These are phyloP conservation scores for Suillus subluteus DNA, from an alignment of 768 basidiomycete genomes.

Conservation along the genomic window DNA sequence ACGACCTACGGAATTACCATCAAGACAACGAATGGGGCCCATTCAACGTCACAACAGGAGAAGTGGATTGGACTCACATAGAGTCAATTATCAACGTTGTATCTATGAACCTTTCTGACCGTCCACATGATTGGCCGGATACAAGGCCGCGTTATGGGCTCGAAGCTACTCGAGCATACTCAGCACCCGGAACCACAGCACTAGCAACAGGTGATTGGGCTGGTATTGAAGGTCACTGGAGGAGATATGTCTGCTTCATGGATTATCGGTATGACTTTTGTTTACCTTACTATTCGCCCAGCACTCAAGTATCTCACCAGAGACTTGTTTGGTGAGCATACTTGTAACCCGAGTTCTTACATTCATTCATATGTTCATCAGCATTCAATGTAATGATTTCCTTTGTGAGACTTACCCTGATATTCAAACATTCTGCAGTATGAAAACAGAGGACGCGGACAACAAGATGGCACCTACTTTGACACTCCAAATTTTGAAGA, in stretches of 20 bases:
- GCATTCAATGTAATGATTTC: slow-evolving; percentile 52
- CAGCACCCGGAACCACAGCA: slow-evolving; percentile 47
- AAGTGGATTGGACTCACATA: slow-evolving; percentile 66
- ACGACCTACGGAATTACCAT: slow-evolving; percentile 65
- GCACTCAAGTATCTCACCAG: slow-evolving; percentile 21
- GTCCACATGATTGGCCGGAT: slow-evolving; percentile 38
- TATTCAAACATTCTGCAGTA: slow-evolving; percentile 18
- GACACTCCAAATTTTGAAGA: slow-evolving; percentile 59
- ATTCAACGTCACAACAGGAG: slow-evolving; percentile 39
- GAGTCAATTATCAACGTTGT: slow-evolving; percentile 62
- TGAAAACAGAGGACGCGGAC: slow-evolving; percentile 29
- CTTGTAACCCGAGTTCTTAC: not conserved
- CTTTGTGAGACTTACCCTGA: not conserved
- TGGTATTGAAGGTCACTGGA: slow-evolving; percentile 76
- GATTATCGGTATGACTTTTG: slow-evolving; percentile 61
- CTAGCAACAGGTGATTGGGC: slow-evolving; percentile 62
- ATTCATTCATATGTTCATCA: slow-evolving; percentile 21
- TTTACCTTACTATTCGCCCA: slow-evolving; percentile 46
- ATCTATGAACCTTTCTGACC: slow-evolving; percentile 53
- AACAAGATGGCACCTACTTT: slow-evolving; percentile 45
- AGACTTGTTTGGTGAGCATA: slow-evolving; percentile 29
- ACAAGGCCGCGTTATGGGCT: slow-evolving; percentile 54
- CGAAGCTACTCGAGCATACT: slow-evolving; percentile 55
- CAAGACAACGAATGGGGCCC: slow-evolving; percentile 62
- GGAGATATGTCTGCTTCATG: slow-evolving; percentile 76